Percentiles rank a stretch among this genome's conserved stretches.
Conservation (phyloP, 805 yeast genomes). For the Metschnikowia shivogae region DNA sequence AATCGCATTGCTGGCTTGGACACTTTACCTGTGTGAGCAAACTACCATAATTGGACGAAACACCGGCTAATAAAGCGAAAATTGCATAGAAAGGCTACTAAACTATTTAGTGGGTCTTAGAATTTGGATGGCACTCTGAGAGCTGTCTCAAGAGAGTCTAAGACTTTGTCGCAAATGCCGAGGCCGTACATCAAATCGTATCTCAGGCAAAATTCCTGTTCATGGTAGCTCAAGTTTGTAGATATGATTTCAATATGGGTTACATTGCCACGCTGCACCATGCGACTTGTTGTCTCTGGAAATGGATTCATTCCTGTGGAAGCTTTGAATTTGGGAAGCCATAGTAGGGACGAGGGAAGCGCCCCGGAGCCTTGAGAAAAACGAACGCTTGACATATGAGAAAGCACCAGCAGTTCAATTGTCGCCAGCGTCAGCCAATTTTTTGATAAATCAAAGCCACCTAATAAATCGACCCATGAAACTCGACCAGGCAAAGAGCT, state of each 20-base stretch:
- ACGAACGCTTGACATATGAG: background rate
- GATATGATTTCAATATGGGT: background rate
- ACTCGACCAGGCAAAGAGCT: background rate
- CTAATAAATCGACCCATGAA: conserved; percentile 7
- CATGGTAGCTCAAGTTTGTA: background rate
- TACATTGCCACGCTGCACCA: background rate
- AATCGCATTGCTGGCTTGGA: conserved; percentile 42
- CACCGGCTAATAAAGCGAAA: background rate
- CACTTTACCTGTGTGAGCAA: conserved; percentile 31
- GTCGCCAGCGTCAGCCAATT: conserved; percentile 1
- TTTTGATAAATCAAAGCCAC: background rate
- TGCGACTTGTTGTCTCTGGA: background rate
- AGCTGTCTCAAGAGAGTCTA: conserved; percentile 4
- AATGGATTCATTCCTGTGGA: conserved; percentile 5
- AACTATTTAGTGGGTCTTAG: background rate
- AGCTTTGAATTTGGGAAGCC: conserved; percentile 20
- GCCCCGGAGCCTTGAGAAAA: background rate
- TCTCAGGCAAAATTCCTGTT: conserved; percentile 6
- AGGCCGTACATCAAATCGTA: conserved; percentile 18
- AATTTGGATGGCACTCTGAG: conserved; percentile 2
- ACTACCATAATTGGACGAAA: no score
- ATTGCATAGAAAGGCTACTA: background rate
- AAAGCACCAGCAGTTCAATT: conserved; percentile 3
- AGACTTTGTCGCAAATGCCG: conserved; percentile 11
- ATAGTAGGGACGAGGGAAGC: conserved; percentile 10